Evolutionary conservation across 2,329 filamentous ascomycete genomes (phyloP).

Genomic region (Fusarium coffeatum): DNA sequence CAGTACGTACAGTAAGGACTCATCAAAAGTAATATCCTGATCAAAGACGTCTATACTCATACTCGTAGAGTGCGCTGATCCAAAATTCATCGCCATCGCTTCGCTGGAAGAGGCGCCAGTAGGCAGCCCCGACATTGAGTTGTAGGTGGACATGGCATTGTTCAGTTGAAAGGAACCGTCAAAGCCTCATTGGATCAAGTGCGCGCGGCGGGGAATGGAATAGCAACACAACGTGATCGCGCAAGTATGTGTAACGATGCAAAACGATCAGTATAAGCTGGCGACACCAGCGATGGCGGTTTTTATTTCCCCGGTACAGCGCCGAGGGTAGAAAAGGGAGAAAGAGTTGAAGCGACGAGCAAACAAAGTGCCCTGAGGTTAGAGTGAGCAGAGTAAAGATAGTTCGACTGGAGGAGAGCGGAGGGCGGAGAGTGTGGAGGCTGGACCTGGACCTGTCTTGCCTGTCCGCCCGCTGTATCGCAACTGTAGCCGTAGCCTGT

Average conservation of each 20-base stretch:
- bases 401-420: slow-evolving; percentile 27
- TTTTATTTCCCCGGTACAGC: slow-evolving; percentile 10
- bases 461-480: slow-evolving; percentile 4
- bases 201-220: slow-evolving; percentile 36
- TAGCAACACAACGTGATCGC: slow-evolving; percentile 35
- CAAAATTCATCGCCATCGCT: slow-evolving; percentile 59
- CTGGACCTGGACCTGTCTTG: slow-evolving; percentile 1
- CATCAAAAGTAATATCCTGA: slow-evolving; percentile 65
- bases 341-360: slow-evolving; percentile 17
- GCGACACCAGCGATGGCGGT: slow-evolving; percentile 15
- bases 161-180: slow-evolving; percentile 48
- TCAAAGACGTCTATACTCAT: slow-evolving; percentile 65
- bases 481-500: slow-evolving; percentile 25
- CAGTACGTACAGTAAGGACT: slow-evolving; percentile 63
- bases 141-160: slow-evolving; percentile 69
- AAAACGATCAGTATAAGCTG: slow-evolving; percentile 3
- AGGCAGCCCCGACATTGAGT: slow-evolving; percentile 65
- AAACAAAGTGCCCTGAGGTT: slow-evolving; percentile 22
- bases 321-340: slow-evolving; percentile 13
- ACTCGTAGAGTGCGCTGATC: slow-evolving; percentile 48
- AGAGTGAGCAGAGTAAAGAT: slow-evolving; percentile 18
- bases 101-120: slow-evolving; percentile 59
- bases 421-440: slow-evolving; percentile 37
- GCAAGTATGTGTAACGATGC: slow-evolving; percentile 29
- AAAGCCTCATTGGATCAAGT: slow-evolving; percentile 46